These are phyloP conservation scores for Mucor piriformis DNA, from an alignment of 371 early-diverging fungal genomes.

Conservation along the genomic window DNA sequence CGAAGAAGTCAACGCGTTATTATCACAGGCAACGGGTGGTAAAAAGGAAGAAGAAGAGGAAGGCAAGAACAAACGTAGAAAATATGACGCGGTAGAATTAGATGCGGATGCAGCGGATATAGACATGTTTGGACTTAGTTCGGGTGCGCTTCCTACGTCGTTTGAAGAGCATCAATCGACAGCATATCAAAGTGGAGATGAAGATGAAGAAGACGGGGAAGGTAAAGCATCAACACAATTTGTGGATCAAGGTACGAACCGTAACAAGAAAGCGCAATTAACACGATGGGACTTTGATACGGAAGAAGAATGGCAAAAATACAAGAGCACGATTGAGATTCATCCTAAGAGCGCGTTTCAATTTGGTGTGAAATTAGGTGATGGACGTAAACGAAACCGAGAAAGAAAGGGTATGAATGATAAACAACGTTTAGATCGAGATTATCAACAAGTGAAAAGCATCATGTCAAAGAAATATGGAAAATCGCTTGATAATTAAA, in stretches of 20 bases:
- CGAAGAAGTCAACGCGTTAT: constrained; percentile 24
- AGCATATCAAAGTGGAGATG: constrained; percentile 62
- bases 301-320: constrained; percentile 74
- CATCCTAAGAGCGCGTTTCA: constrained; percentile 78
- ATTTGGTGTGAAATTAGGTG: constrained; percentile 78
- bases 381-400: constrained; percentile 64
- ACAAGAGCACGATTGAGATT: constrained; percentile 72
- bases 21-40: constrained; percentile 21
- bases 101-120: constrained; percentile 51
- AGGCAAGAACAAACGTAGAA: constrained; percentile 9
- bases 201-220: constrained; percentile 47
- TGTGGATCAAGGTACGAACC: constrained; percentile 71
- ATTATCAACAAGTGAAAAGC: constrained; percentile 68
- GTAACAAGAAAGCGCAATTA: constrained; percentile 70
- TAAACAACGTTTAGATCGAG: constrained; percentile 67
- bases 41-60: neutral
- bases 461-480: constrained; percentile 71
- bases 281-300: constrained; percentile 79
- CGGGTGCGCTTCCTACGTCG: constrained; percentile 50
- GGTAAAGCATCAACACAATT: constrained; percentile 43
- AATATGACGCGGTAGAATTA: constrained; percentile 13
- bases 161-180: constrained; percentile 44
- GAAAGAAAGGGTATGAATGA: constrained; percentile 53
- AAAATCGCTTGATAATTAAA: constrained; percentile 25
- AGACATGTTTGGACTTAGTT: constrained; percentile 49